These are phyloP conservation scores for Zelopaecilomyces penicillatus DNA, from an alignment of 2,329 filamentous ascomycete genomes.

Conservation along the genomic window DNA sequence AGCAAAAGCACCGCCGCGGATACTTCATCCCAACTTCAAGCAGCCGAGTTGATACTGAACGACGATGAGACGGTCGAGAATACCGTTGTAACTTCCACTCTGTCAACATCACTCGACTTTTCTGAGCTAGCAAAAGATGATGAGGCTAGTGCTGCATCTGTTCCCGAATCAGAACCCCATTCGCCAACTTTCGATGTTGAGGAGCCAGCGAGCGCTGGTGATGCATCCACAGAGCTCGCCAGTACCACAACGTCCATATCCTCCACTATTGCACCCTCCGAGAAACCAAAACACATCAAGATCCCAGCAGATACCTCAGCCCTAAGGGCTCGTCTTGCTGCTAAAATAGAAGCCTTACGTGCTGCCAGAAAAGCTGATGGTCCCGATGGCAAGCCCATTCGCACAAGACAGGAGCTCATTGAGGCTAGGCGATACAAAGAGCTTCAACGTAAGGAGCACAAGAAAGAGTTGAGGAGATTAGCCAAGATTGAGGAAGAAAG, in stretches of 20 bases:
- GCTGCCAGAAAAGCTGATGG: conserved; percentile 82
- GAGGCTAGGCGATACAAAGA: conserved; percentile 83
- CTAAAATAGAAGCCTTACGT: conserved; percentile 76
- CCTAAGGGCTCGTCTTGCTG: conserved; percentile 69
- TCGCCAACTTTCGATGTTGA: conserved; percentile 51
- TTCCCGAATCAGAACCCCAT: conserved; percentile 41
- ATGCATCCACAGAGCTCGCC: conserved; percentile 35
- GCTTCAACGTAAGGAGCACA: conserved; percentile 75
- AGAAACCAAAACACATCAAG: conserved; percentile 58
- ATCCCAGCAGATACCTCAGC: conserved; percentile 64
- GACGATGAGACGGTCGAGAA: not conserved
- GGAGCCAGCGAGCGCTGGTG: conserved; percentile 30
- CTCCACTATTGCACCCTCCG: conserved; percentile 51
- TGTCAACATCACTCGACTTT: conserved; percentile 17
- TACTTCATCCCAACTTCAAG: not conserved
- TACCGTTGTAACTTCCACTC: conserved; percentile 8
- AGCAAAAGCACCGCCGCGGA: conserved; percentile 11
- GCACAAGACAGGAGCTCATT: conserved; percentile 84
- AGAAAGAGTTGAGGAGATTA: conserved; percentile 72
- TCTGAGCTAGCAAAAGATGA: conserved; percentile 30
- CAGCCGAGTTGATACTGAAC: not conserved
- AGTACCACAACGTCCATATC: conserved; percentile 61
- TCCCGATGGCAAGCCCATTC: conserved; percentile 64
- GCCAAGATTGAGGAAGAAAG: conserved; percentile 73
- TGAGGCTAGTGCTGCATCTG: conserved; percentile 37